Evolutionary conservation across 2,329 filamentous ascomycete species (phyloP).

Genomic region (Mariannaea sp.): DNA sequence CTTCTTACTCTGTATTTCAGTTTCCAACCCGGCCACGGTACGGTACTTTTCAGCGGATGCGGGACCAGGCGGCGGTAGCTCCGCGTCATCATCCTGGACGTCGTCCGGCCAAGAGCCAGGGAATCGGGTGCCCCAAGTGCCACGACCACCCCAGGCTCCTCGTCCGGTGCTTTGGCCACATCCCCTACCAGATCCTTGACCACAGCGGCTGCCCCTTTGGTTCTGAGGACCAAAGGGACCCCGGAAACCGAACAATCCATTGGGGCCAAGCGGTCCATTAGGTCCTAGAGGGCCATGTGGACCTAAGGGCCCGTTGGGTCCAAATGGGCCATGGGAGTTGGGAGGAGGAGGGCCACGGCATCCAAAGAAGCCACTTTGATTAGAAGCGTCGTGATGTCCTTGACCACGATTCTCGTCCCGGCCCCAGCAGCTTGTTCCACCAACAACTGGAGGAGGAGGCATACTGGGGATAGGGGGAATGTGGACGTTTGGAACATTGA

Average conservation of each 20-base stretch:
- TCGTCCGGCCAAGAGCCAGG: slow-evolving; percentile 46
- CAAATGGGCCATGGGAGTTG: slow-evolving; percentile 10
- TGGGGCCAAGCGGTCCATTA: slow-evolving; percentile 14
- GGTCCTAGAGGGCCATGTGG: slow-evolving; percentile 19
- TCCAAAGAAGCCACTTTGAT: slow-evolving; percentile 23
- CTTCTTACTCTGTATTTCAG: slow-evolving; percentile 41
- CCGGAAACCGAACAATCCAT: slow-evolving; percentile 14
- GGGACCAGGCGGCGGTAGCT: slow-evolving; percentile 27
- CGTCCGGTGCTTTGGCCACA: slow-evolving; percentile 1
- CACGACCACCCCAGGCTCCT: slow-evolving; percentile 3
- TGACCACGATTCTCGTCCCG: slow-evolving; percentile 18
- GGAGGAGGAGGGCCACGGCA: slow-evolving; percentile 11
- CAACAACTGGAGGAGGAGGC: slow-evolving; percentile 7
- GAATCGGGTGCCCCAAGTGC: slow-evolving; percentile 14
- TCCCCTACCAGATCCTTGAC: background rate
- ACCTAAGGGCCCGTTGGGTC: slow-evolving; percentile 10
- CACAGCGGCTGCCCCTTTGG: slow-evolving; percentile 8
- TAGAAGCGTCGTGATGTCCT: slow-evolving; percentile 14
- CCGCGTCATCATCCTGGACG: slow-evolving; percentile 21
- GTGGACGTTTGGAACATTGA: slow-evolving; percentile 11
- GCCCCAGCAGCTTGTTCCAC: slow-evolving; percentile 13
- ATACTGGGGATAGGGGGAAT: slow-evolving; percentile 2
- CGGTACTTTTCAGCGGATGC: slow-evolving; percentile 45
- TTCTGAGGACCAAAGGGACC: slow-evolving; percentile 14
- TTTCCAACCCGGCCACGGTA: slow-evolving; percentile 43